Base-by-base conservation (phyloP, 2,329 filamentous ascomycete genomes). In the Aspergillus puulaauensis region DNA sequence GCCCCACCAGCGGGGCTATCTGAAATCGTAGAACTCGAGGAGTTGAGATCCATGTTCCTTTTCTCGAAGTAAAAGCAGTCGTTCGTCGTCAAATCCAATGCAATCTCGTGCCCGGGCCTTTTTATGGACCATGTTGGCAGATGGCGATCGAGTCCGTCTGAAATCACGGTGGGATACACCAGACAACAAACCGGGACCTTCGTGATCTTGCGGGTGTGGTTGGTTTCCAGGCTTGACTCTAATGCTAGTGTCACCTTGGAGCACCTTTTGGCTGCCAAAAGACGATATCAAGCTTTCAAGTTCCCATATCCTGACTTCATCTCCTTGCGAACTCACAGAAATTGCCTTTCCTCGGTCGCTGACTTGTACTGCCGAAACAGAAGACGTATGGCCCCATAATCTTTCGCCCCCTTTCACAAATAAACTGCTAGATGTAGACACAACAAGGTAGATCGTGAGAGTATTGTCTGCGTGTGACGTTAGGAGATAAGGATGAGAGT, bases 341-440 rank as follows among this genome's bases (percentile, higher is more conserved):
- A 97, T 90, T 0, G 92, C 93, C 73, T 93, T 96, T 17, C 92
- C 92, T 39, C 90, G 85, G 45, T 89, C 85, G 17, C 90, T 93
- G 54, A 96, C 90, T 67, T 96, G 88, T 7, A 90, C 91, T 33
- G 90, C 88, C 49, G 90, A 91, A 35, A 97, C 91, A 3, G 90
- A 90, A 2, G 92, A 96, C 0, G 93, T 96, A 70, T 96, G 93
- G 7, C 93, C 93, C 90, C 91, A 96, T 6, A 97, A 83, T 27
- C 91, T 83, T 62, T 87, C 88, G 1, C 90, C 90, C 0, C 86
- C 77, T 39, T 89, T 88, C 55, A 97, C 87, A 1, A 83, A 84
- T 2, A 96, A 80, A 1, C 73, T 70, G 0, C 84, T 81, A 1
- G 84, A 77, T 3, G 84, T 90, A 0, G 91, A 93, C 4, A 85